Base-by-base conservation (phyloP, 2,329 filamentous ascomycete species). In the Penicillium sp. region DNA sequence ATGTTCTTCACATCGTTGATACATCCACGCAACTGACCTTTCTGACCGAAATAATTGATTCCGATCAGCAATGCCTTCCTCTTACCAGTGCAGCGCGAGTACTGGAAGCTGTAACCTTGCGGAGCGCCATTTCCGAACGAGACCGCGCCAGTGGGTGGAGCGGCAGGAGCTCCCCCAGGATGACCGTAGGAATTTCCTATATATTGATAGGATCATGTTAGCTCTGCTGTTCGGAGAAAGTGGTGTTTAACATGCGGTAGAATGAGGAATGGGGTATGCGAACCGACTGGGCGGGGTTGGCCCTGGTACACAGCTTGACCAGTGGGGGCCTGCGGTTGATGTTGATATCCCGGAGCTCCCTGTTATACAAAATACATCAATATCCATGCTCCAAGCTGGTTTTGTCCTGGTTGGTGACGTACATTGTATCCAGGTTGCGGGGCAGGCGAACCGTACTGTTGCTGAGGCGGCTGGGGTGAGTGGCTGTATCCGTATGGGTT, bases 1-100 rank as follows among this genome's bases (percentile, higher is more conserved):
- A 98, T 96, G 79, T 97, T 97, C 77, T 93, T 90, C 44, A 97
- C 93, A 73, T 98, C 93, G 72, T 98, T 97, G 80, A 97, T 97
- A 71, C 93, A 98, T 46, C 93, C 93, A 56, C 92, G 84, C 48
- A 97, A 82, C 80, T 97, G 90, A 27, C 93, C 93, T 56, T 90
- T 87, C 77, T 97, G 93, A 51, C 90, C 88, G 72, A 97, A 97
- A 78, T 98, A 97, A 78, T 97, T 97, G 81, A 97, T 96, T 54
- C 93, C 93, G 65, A 97, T 93, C 59, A 98, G 77, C 29, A 97
- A 79, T 4, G 93, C 93, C 79, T 97, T 97, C 71, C 93, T 83
- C 67, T 87, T 86, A 46, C 93, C 93, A 5, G 90, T 96, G 74
- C 93, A 98, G 64, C 89, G 89, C 47, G 92, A 96, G 76, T 97